Evolutionary conservation across 2,329 filamentous ascomycete genomes (phyloP), one percentile per base, ranked within the genome.

Genomic region (Lithohypha guttulata): DNA sequence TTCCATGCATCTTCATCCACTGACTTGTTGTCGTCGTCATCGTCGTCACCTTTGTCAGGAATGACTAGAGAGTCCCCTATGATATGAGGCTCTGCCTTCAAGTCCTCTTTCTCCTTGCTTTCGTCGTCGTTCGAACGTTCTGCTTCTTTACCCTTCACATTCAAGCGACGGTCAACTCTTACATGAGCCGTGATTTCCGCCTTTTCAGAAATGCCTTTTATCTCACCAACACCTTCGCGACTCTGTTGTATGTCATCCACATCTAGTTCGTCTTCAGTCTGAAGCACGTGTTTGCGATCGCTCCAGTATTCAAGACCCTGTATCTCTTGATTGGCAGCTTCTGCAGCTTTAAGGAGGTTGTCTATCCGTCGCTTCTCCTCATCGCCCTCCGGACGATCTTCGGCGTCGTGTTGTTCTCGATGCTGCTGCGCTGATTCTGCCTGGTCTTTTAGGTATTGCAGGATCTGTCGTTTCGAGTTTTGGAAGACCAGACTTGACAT

Each of bases 401-500:
- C 52, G 5, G 50, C 39, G n/a, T 63, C 55, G 27, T 68, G 62
- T 42, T 63, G 59, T 42, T 71, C 59, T 11, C 68, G 64, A 46
- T 73, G 66, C 21, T 65, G 60, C 41, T 67, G 60, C 17, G 69
- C 57, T 47, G 70, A 63, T 33, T 82, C 71, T 47, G 81, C 69
- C 9, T 74, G 66, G n/a, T 73, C 63, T 51, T 77, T 77, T 32
- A 98, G 64, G 35, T 77, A 73, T 13, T 75, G 69, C 11, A 95
- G 68, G 3, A 96, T 69, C 42, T 86, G 75, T 45, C 80, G 76
- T 17, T 87, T 75, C 2, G 87, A 94, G 13, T 80, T 79, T 58
- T 96, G 89, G 56, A 94, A 98, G 14, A 98, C 70, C 53, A 96
- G 84, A 42, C 82, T 69, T 1, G 76, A 69, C 85, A 94, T 87